Evolutionary conservation across 192 early-diverging fungal genomes (phyloP).

Genomic region (Entrophospora sp.): DNA sequence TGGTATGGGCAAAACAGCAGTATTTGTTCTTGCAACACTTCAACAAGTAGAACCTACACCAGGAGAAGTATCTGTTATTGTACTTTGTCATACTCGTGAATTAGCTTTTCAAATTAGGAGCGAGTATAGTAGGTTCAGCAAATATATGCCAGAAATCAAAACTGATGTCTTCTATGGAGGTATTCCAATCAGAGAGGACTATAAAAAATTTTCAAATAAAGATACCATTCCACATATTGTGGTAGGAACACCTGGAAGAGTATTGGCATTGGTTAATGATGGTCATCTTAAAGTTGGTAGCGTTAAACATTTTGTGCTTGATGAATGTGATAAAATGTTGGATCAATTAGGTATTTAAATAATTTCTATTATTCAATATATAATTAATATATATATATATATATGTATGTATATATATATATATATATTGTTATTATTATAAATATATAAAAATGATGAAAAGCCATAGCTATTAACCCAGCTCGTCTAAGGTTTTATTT

Average conservation of each 20-base stretch:
- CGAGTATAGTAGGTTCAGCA: slow-evolving; percentile 93
- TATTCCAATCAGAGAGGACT: slow-evolving; percentile 64
- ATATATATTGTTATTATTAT: no score
- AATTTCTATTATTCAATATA: no score
- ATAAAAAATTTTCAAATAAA: slow-evolving; percentile 70
- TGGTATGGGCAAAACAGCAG: slow-evolving; percentile 98
- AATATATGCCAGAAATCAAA: slow-evolving; percentile 89
- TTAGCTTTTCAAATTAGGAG: slow-evolving; percentile 97
- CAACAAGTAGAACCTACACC: slow-evolving; percentile 84
- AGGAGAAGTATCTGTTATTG: slow-evolving; percentile 77
- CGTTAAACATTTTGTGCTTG: slow-evolving; percentile 96
- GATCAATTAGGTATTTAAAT: slow-evolving; percentile 83
- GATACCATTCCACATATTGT: slow-evolving; percentile 91
- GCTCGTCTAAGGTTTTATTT: slow-evolving; percentile 60
- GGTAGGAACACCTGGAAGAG: slow-evolving; percentile 95
- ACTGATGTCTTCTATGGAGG: slow-evolving; percentile 94
- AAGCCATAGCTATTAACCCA: slow-evolving; percentile 62
- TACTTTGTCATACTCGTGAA: slow-evolving; percentile 97
- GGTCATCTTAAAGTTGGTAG: slow-evolving; percentile 69
- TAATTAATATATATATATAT: no score
- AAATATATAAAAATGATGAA: no score
- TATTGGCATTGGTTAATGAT: slow-evolving; percentile 79
- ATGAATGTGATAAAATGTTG: slow-evolving; percentile 98
- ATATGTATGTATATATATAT: no score
- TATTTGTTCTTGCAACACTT: slow-evolving; percentile 91